phyloP scores from a whole-genome alignment of 148 eudicot genomes.

The Arbutus unedo region DNA sequence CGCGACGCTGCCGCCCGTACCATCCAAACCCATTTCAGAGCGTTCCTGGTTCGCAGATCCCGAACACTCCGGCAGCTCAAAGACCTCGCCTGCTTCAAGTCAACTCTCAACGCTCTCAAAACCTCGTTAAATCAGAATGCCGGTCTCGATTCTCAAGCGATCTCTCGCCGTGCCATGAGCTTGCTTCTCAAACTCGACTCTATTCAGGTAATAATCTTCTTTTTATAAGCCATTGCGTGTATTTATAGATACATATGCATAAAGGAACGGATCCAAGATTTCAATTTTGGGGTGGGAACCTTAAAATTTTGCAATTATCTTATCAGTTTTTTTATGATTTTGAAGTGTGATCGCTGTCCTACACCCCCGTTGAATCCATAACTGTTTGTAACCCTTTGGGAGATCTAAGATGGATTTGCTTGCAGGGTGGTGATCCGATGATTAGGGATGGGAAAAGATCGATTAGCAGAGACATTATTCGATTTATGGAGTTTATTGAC shows the following conservation, averaged over 20 bases:
- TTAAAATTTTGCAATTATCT: background rate
- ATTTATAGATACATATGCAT: background rate
- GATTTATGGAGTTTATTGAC: slow-evolving; percentile 55
- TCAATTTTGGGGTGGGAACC: no score
- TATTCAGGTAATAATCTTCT: slow-evolving; percentile 47
- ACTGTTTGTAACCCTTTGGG: background rate
- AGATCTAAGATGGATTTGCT: slow-evolving; percentile 23
- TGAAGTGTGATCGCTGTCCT: no score
- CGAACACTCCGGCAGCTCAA: slow-evolving; percentile 61
- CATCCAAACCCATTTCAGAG: slow-evolving; percentile 80
- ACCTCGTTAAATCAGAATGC: slow-evolving; percentile 30
- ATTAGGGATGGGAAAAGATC: slow-evolving; percentile 73
- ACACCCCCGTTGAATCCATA: background rate
- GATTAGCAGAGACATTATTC: slow-evolving; percentile 52
- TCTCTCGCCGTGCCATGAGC: slow-evolving; percentile 46
- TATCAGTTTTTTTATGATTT: background rate
- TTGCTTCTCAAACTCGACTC: slow-evolving; percentile 58
- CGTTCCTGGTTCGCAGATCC: slow-evolving; percentile 71
- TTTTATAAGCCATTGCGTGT: background rate
- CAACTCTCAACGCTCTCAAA: slow-evolving; percentile 46
- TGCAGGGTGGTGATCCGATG: slow-evolving; percentile 79
- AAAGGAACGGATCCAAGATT: background rate
- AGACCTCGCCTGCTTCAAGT: slow-evolving; percentile 62
- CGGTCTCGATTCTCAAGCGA: slow-evolving; percentile 35
- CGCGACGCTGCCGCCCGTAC: slow-evolving; percentile 75